These are phyloP conservation scores for Acephala macrosclerotiorum DNA, from an alignment of 2,329 filamentous ascomycete genomes.

Conservation along the genomic window DNA sequence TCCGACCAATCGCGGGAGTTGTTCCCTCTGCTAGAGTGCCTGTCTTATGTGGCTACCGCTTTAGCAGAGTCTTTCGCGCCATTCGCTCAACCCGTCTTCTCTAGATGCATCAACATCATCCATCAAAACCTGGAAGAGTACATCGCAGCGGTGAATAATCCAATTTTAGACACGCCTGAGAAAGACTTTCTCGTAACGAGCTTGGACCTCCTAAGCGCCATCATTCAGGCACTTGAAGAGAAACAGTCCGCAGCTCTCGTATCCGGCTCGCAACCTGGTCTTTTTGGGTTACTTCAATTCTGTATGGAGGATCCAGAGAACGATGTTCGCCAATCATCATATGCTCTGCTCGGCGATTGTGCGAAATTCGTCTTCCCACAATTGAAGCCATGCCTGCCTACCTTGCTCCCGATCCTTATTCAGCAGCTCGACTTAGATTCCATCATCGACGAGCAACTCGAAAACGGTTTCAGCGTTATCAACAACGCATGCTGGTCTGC, in stretches of 20 bases:
- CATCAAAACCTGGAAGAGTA: constrained; percentile 88
- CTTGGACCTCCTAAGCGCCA: constrained; percentile 88
- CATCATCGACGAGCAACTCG: constrained; percentile 79
- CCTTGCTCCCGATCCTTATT: constrained; percentile 82
- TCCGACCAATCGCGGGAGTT: constrained; percentile 90
- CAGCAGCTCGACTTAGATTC: constrained; percentile 85
- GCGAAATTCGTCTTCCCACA: constrained; percentile 90
- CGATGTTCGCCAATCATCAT: constrained; percentile 95
- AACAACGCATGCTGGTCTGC: constrained; percentile 99
- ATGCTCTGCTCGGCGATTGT: constrained; percentile 92
- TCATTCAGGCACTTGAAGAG: constrained; percentile 86
- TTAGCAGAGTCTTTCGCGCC: constrained; percentile 83
- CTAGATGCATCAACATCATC: constrained; percentile 88
- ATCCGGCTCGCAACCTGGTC: constrained; percentile 75
- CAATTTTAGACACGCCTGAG: constrained; percentile 77
- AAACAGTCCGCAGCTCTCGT: constrained; percentile 80
- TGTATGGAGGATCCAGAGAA: constrained; percentile 93
- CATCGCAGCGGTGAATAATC: constrained; percentile 72
- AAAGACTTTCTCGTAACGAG: constrained; percentile 98
- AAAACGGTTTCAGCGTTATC: constrained; percentile 87
- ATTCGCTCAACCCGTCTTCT: constrained; percentile 87
- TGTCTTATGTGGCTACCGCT: constrained; percentile 91
- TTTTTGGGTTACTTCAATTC: constrained; percentile 89
- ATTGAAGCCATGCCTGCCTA: constrained; percentile 75
- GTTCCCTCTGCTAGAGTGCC: constrained; percentile 93